Evolutionary conservation across 2,329 filamentous ascomycete species (phyloP).

Genomic region (Fusarium siculi): DNA sequence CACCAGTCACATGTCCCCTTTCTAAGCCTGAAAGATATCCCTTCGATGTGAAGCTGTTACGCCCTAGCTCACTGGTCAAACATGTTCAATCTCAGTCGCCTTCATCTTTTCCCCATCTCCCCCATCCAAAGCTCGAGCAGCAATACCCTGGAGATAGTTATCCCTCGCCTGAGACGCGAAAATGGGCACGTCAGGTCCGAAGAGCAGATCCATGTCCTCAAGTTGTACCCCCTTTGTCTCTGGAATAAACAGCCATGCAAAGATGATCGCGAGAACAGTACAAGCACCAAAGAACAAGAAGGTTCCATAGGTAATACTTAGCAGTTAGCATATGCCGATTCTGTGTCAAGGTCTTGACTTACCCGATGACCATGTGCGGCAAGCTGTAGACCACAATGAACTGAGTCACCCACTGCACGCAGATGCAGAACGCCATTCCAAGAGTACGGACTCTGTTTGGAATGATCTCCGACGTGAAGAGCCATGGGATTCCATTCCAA

Average conservation of each 20-base stretch:
- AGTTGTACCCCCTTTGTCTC: not conserved
- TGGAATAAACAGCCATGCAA: not conserved
- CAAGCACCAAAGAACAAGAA: not conserved
- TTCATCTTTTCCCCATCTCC: rapidly evolving
- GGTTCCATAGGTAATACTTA: not conserved
- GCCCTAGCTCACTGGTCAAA: rapidly evolving
- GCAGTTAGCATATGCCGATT: not conserved
- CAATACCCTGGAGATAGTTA: not conserved
- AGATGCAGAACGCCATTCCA: not conserved
- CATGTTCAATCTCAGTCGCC: not conserved
- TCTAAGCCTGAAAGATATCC: rapidly evolving
- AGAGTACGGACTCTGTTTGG: not conserved
- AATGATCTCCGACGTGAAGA: not conserved
- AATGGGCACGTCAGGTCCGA: not conserved
- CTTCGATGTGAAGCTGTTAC: rapidly evolving
- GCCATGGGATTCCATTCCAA: not conserved
- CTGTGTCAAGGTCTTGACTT: not conserved
- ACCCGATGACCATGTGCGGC: not conserved
- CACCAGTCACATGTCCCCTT: rapidly evolving
- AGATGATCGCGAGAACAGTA: not conserved
- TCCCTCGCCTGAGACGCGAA: not conserved
- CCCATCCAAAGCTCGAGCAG: not conserved
- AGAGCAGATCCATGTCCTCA: not conserved
- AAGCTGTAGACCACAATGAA: not conserved
- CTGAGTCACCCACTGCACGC: not conserved